Evolutionary conservation across 2,329 filamentous ascomycete genomes (phyloP).

Genomic region (Xylaria arbuscula): DNA sequence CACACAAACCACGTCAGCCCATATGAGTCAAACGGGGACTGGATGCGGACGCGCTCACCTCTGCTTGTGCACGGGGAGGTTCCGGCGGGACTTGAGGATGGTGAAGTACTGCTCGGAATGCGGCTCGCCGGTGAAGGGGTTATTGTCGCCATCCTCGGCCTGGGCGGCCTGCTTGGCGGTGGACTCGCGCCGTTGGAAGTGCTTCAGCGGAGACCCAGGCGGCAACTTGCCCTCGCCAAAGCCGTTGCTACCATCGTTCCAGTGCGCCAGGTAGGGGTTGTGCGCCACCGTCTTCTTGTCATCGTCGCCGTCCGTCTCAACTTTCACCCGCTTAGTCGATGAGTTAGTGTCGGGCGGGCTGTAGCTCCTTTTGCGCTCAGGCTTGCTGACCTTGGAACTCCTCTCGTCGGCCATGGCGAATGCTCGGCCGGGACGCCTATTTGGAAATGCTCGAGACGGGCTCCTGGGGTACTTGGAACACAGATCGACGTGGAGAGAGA

Average conservation of each 20-base stretch:
- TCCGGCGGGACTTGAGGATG: constrained; percentile 84
- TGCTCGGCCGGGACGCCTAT: constrained; percentile 1
- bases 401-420: constrained; percentile 38
- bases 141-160: constrained; percentile 83
- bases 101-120: constrained; percentile 89
- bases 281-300: constrained; percentile 49
- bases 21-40: constrained; percentile 4
- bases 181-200: constrained; percentile 81
- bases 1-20: constrained; percentile 2
- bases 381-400: constrained; percentile 39
- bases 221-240: constrained; percentile 51
- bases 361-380: constrained; percentile 46
- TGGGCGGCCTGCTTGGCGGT: constrained; percentile 78
- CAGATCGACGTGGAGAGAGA: too few relatives aligned
- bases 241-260: constrained; percentile 66
- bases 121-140: constrained; percentile 83
- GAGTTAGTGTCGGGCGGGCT: constrained; percentile 41
- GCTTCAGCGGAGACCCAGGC: constrained; percentile 64
- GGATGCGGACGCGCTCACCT: constrained; percentile 62
- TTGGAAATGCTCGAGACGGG: background rate
- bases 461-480: background rate
- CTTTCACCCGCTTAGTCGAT: constrained; percentile 47
- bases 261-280: constrained; percentile 94
- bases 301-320: constrained; percentile 41
- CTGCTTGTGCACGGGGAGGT: constrained; percentile 92